Evolutionary conservation across 352 stramenopile genomes (phyloP), one percentile per base, ranked within the genome.

Genomic region (Ophiocytium majus): DNA sequence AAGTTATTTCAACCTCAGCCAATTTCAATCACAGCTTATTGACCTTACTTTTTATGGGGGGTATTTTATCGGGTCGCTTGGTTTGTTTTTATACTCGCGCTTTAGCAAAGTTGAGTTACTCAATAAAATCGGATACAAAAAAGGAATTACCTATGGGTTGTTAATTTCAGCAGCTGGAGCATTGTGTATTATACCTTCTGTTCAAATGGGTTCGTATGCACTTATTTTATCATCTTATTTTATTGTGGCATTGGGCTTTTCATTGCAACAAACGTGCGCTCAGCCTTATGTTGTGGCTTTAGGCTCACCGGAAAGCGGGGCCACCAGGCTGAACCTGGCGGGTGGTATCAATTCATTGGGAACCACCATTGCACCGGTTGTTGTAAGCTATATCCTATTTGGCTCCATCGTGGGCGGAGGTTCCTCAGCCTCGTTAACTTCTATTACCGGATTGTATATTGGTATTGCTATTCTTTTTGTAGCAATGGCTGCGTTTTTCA

Each of bases 91-190:
- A 23, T 28, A 23, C 28, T 71, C 57, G 28, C 57, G 57, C 28
- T 71, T 28, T 23, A 23, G 23, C 57, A 28, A 28, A 23, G 57
- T 23, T 28, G 57, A 71, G 23, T 23, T 71, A 23, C 57, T 71
- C 28, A 71, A 71, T 71, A 71, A 71, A 71, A 71, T 71, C 19
- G 57, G 57, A 23, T 71, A 71, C 28, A 71, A 71, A 71, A 71
- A 71, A 23, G 57, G 57, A 23, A 71, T 71, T 23, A 28, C 57
- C 57, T 23, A 23, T 23, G 57, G 57, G 19, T 71, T 71, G 57
- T 71, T 71, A 23, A 71, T 71, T 71, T 71, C 57, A 28, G 57
- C 57, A 23, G 28, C 28, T 71, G 57, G 57, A 23, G 28, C 57
- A 23, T 71, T 71, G 28, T 71, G 23, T 23, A 23, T 71, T 71